Evolutionary conservation across 306 rosid species (phyloP), one percentile per base, ranked within the genome.

Genomic region (Malus orientalis): DNA sequence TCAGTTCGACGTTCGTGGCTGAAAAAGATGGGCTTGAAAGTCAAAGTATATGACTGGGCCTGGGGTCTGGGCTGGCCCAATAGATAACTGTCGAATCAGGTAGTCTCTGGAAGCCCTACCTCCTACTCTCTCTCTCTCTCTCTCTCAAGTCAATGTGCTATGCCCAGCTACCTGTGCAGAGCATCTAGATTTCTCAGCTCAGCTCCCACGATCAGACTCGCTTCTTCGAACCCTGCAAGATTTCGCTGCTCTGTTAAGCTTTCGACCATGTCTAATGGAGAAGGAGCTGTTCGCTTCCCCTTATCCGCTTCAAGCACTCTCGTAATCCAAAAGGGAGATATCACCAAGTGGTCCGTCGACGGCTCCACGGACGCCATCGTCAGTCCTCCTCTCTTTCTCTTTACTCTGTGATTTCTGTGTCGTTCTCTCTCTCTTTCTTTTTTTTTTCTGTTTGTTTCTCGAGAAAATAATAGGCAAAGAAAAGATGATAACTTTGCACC

Each of bases 321-420:
- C 81, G 86, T 90, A 74, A 89, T 94, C 77, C 95, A 92, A 83
- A 86, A 69, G 83, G 98, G 98, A 2, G 98, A 94, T 71, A 85
- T 94, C 83, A 90, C 98, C 23, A 75, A 87, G 77, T 94, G 98
- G 98, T 92, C 82, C 81, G 70, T 92, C 77, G 83, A 92, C 55
- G 89, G 91, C 72, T 80, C 88, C 69, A 82, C 97, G 36, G 97
- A 92, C 74, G 98, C 98, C 82, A 86, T 92, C 29, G 97, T 91
- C 67, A 44, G 85, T 79, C 25, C 71, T 71, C 60, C 87, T 76
- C 61, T 67, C 60, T 77, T 61, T 76, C 45, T 82, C 71, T 62
- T 32, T 63, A 4, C 29, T 57, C 71, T 51, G 7, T 54, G 11
- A 20, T 20, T 1, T 22, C 13, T 5, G 3, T 70, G 30, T 64